Base-by-base conservation (phyloP, 495 filamentous ascomycete genomes). In the Xylaria acuta region DNA sequence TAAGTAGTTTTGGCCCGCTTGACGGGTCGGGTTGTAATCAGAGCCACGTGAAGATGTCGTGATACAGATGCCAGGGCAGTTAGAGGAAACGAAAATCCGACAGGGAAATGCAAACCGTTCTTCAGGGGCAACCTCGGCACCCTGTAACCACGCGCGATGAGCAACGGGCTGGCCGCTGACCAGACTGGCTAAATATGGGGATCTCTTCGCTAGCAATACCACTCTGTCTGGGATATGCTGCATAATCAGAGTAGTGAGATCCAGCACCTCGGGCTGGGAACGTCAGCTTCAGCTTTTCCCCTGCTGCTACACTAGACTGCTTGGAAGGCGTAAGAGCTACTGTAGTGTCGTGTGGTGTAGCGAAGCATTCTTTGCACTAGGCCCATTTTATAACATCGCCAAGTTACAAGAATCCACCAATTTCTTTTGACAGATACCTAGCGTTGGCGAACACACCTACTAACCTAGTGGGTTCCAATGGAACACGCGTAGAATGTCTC, bases 1-100 rank as follows among this genome's bases (percentile, higher is more conserved):
- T 4, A 2, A 3, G 38, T 60, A 3, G n/a, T 38, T 64, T 64
- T 43, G 43, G 34, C 49, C 32, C 36, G 49, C 47, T 41, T 56
- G 47, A 41, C 65, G n/a, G 63, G 63, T 41, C 63, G 40, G 67
- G 56, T 62, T 27, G 32, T 53, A 56, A 56, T 64, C 34, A 71
- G 45, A 64, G 69, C 69, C 69, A 71, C 69, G 69, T 71, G 69
- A 71, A 71, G 47, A 56, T 56, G 69, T 71, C 69, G 70, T 72
- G 70, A 60, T 60, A 72, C 63, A 36, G 49, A 56, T 62, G 67
- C 62, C 47, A 65, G 69, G 62, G 69, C 69, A n/a, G 32, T 54
- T 45, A n/a, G 62, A 60, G 32, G 51, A 51, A 51, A 60, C 70
- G 22, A 56, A 56, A 56, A 64, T 36, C 47, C 47, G 60, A 72